These are phyloP conservation scores for Suillus placidus DNA, from an alignment of 768 basidiomycete genomes.

Conservation along the genomic window DNA sequence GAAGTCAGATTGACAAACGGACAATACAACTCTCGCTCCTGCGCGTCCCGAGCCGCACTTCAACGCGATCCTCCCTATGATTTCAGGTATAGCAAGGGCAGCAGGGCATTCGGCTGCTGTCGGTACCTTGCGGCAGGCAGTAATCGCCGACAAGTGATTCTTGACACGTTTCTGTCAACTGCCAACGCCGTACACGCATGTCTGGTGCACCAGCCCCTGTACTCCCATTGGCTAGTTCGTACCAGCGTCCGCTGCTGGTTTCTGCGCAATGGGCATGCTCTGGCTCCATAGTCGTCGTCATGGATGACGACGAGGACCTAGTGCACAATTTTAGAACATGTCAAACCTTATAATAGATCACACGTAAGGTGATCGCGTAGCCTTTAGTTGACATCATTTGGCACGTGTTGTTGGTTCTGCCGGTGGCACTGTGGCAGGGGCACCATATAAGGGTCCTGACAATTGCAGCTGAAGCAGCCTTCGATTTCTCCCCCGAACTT, in stretches of 20 bases:
- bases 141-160: not conserved
- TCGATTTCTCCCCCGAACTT: not conserved
- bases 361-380: conserved; percentile 6
- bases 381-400: conserved; percentile 11
- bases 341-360: not conserved
- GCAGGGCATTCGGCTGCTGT: not conserved
- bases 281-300: not conserved
- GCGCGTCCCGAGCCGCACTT: not conserved
- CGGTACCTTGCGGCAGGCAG: not conserved
- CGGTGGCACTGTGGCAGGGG: conserved; percentile 5
- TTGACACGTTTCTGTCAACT: not conserved
- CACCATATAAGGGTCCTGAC: conserved; percentile 9
- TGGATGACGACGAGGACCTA: conserved; percentile 1
- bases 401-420: conserved; percentile 12
- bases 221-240: not conserved
- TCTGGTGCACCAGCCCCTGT: not conserved
- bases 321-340: not conserved
- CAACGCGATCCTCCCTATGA: not conserved
- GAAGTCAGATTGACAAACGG: not conserved
- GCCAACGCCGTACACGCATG: not conserved
- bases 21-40: not conserved
- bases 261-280: no score
- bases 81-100: not conserved
- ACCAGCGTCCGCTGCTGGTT: no score
- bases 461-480: not conserved